A percentile compares a stretch with the other conserved stretches of the same genome.
These are phyloP conservation scores for Acanthamoeba sp. DNA, from an alignment of 208 protist species.

Conservation along the genomic window DNA sequence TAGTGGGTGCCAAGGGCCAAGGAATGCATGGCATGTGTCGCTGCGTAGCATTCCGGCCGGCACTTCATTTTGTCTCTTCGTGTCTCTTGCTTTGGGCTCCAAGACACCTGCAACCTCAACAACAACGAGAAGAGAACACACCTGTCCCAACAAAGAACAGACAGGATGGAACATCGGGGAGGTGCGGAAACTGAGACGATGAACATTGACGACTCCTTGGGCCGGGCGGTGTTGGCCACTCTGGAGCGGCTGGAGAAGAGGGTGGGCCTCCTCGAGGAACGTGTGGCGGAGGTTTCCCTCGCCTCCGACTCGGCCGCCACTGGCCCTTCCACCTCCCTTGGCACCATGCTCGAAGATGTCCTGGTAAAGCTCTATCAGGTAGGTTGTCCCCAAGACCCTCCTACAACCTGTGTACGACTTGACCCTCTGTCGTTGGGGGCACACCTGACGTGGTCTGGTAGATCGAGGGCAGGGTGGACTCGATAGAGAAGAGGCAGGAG, in stretches of 20 bases:
- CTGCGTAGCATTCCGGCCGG: neutral
- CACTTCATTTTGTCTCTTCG: neutral
- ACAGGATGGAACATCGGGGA: neutral
- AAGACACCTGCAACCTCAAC: neutral
- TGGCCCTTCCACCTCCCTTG: neutral
- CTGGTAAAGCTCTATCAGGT: constrained; percentile 2
- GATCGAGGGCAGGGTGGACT: neutral
- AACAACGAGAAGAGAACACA: neutral
- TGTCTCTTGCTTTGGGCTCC: neutral
- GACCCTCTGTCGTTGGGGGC: no score
- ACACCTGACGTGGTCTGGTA: neutral
- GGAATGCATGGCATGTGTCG: neutral
- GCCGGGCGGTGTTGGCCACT: neutral
- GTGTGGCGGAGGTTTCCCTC: neutral
- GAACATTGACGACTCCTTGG: neutral
- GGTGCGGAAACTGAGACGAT: neutral
- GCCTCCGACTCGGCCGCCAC: neutral
- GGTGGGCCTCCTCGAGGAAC: neutral
- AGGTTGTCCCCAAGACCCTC: neutral
- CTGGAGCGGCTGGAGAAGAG: neutral
- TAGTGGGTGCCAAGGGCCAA: no score
- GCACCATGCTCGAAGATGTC: constrained; percentile 4
- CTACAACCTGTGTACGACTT: neutral
- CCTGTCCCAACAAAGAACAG: neutral
- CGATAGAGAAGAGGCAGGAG: neutral